These are phyloP conservation scores for Malus asiatica DNA, from an alignment of 306 rosid genomes.

Conservation along the genomic window DNA sequence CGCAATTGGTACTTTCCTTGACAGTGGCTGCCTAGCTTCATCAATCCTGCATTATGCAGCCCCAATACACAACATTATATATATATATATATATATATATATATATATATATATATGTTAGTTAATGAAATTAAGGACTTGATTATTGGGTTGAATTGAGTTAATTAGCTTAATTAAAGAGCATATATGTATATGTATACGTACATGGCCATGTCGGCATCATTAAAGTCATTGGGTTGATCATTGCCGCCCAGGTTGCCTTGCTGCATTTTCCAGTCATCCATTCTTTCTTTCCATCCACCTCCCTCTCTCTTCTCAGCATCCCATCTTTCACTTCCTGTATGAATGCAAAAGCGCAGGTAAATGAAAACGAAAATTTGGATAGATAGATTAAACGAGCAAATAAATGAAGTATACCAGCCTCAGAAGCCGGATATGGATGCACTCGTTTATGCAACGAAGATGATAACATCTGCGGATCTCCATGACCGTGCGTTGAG, in stretches of 20 bases:
- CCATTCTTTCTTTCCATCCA: constrained; percentile 60
- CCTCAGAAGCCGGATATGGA: constrained; percentile 62
- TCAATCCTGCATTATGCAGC: constrained; percentile 55
- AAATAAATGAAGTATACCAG: constrained; percentile 23
- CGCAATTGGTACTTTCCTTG: constrained; percentile 90
- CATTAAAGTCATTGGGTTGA: constrained; percentile 47
- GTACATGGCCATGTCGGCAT: constrained; percentile 74
- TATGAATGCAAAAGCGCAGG: constrained; percentile 4
- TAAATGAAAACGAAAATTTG: not conserved
- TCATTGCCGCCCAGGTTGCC: constrained; percentile 73
- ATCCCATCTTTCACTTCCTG: constrained; percentile 64
- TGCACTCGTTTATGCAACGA: constrained; percentile 73
- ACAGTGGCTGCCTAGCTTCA: constrained; percentile 89
- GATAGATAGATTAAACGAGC: not conserved
- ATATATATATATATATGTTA: not conserved
- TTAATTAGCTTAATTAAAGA: not conserved
- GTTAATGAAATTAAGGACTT: not conserved
- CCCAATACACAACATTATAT: not conserved
- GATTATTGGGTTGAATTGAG: not conserved
- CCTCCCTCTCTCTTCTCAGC: constrained; percentile 50
- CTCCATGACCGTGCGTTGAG: constrained; percentile 45
- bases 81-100: not conserved
- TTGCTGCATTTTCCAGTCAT: constrained; percentile 78
- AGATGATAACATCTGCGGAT: constrained; percentile 47
- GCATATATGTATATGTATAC: constrained; percentile 3